Base-by-base conservation (phyloP, 176 grass and related monocot species). In the Dactylis glomerata region DNA sequence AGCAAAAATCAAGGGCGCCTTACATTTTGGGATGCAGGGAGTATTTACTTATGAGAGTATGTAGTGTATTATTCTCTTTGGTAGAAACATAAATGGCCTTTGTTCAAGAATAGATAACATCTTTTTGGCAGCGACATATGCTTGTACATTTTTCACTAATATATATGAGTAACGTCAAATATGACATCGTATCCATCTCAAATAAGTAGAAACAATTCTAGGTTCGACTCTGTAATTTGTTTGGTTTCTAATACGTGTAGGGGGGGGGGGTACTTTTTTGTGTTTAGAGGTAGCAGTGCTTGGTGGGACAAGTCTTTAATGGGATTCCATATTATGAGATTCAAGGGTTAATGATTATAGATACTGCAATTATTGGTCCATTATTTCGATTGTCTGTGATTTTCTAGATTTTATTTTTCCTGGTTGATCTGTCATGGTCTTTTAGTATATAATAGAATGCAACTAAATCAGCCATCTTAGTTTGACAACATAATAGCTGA, bases 391-490 rank as follows among this genome's bases (percentile, higher is more conserved):
- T 42, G 13, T 70, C 36, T 70, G 67, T 42, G 38, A 42, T 71
- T 71, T 69, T 71, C 37, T 71, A 71, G 68, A 5, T 11, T 26
- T 14, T 44, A n/a, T 26, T 26, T 71, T 73, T 47, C 41, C 41
- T 73, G 69, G 41, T 73, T 30, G 24, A 73, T 16, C 41, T 3
- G 8, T 73, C 69, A 73, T 73, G 69, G 8, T 28, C 41, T 47
- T 73, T 73, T 47, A 17, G 69, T 47, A 46, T 28, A 28, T 49
- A 20, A 31, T 30, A 79, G 83, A 88, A 88, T 80, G 78, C 67
- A 69, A 86, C 22, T 82, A 80, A 71, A 90, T 68, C 58, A 86
- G 61, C 72, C 80, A 77, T 34, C 73, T 91, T 47, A 64, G 62
- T 17, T 55, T 92, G 54, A 76, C 27, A 66, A 73, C 37, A 24